Evolutionary conservation across 257 asterid species (phyloP).

Genomic region (Anisodus tanguticus): DNA sequence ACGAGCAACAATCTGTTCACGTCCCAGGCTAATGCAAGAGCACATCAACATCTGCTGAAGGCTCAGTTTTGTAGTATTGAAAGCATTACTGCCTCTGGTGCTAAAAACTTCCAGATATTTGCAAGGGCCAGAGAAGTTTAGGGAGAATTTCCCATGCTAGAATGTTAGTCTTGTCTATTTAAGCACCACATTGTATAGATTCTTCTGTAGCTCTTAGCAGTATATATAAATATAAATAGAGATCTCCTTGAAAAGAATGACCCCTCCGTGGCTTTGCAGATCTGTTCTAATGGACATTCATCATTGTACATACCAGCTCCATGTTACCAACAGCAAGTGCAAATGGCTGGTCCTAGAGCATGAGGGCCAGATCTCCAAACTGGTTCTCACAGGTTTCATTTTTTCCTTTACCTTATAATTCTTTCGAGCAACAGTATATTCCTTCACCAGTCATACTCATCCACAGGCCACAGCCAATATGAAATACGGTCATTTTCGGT

Average conservation of each 20-base stretch:
- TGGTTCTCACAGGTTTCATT: neutral
- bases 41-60: neutral
- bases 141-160: neutral
- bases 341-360: neutral
- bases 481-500: neutral
- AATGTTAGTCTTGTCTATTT: neutral
- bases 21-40: slow-evolving; percentile 19
- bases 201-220: slow-evolving; percentile 24
- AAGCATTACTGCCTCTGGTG: neutral
- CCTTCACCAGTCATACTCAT: neutral
- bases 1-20: neutral
- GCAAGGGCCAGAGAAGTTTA: neutral
- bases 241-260: neutral
- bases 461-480: neutral
- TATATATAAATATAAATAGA: slow-evolving; percentile 19
- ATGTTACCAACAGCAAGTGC: neutral
- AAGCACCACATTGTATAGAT: slow-evolving; percentile 22
- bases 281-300: neutral
- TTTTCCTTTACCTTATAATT: neutral
- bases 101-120: slow-evolving; percentile 4
- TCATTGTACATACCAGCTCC: neutral
- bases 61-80: slow-evolving; percentile 26
- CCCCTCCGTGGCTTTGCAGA: neutral
- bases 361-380: neutral
- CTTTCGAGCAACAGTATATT: neutral